Percentiles rank a stretch among this genome's conserved stretches.
phyloP scores from a whole-genome alignment of 1,139 yeast genomes.

The Blastobotrys serpentis region DNA sequence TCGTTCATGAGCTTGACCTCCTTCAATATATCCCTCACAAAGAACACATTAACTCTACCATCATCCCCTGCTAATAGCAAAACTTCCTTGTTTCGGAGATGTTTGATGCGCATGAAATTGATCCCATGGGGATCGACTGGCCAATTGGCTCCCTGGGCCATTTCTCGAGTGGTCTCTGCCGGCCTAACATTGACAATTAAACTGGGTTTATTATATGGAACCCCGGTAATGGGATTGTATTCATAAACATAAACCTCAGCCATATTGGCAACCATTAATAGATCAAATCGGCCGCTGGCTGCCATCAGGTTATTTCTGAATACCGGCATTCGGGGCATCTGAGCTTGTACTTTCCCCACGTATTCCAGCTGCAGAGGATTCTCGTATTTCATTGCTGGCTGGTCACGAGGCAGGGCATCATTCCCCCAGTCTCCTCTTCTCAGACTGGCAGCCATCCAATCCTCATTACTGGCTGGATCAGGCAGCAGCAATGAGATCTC shows the following conservation, averaged over 20 bases:
- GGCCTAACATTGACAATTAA: constrained; percentile 25
- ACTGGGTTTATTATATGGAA: constrained; percentile 19
- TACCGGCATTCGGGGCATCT: constrained; percentile 20
- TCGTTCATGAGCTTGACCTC: not conserved
- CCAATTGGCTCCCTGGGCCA: constrained; percentile 31
- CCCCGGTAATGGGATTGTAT: constrained; percentile 23
- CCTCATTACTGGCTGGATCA: not conserved
- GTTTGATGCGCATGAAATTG: constrained; percentile 46
- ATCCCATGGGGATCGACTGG: constrained; percentile 52
- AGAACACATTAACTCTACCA: constrained; percentile 50
- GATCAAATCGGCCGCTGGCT: constrained; percentile 22
- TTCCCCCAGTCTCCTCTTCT: not conserved
- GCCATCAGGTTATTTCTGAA: constrained; percentile 30
- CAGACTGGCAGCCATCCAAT: not conserved
- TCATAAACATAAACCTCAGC: constrained; percentile 24
- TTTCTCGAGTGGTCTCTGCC: constrained; percentile 21
- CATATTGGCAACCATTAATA: constrained; percentile 27
- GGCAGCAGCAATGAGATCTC: constrained; percentile 5
- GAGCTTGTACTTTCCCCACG: constrained; percentile 19
- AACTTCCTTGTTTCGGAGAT: constrained; percentile 34
- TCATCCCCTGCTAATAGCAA: constrained; percentile 56
- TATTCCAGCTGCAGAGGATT: constrained; percentile 22
- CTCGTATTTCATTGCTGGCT: constrained; percentile 14
- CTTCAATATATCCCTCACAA: constrained; percentile 4
- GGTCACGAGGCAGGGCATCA: constrained; percentile 6